Evolutionary conservation across 495 filamentous ascomycete species (phyloP), one percentile per base, ranked within the genome.

Genomic region (Xanthoparmelia taractica): DNA sequence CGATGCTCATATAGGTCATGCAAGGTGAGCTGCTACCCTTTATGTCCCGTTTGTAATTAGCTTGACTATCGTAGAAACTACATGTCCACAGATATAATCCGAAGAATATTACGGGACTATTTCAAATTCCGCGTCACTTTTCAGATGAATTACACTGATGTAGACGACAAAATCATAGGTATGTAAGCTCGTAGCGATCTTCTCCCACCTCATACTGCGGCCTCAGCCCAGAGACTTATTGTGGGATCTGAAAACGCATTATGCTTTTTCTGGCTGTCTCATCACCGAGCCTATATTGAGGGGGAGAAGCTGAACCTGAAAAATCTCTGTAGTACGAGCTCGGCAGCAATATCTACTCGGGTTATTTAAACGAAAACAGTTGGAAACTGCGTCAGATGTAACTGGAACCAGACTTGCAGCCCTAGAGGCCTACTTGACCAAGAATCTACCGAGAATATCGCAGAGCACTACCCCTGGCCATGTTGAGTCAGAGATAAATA

Each of bases 131-230:
- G 92, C 38, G 85, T 97, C 61, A 82, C 87, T 50, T 96, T 96
- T 79, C 91, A 97, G 55, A 93, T 95, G 88, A 98, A 98, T 74
- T 89, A 96, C 67, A 96, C 92, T 7, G 90, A 96, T 76, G 56
- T 63, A n/a, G 45, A 63, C 18, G 38, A 54, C 25, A 63, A 63
- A 27, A 55, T 63, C 13, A 57, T 40, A 25, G 17, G 17, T 55
- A 47, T 13, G n/a, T 10, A 18, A 20, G 25, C 25, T 29, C n/a
- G n/a, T n/a, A n/a, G n/a, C n/a, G n/a, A n/a, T n/a, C n/a, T n/a
- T n/a, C n/a, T n/a, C n/a, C n/a, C n/a, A n/a, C n/a, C n/a, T n/a
- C n/a, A n/a, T n/a, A n/a, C n/a, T n/a, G n/a, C n/a, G n/a, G n/a
- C n/a, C n/a, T n/a, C n/a, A n/a, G n/a, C n/a, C n/a, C n/a, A n/a